These are phyloP conservation scores for Rhinocladiella similis DNA, from an alignment of 2,329 filamentous ascomycete genomes.

Conservation along the genomic window DNA sequence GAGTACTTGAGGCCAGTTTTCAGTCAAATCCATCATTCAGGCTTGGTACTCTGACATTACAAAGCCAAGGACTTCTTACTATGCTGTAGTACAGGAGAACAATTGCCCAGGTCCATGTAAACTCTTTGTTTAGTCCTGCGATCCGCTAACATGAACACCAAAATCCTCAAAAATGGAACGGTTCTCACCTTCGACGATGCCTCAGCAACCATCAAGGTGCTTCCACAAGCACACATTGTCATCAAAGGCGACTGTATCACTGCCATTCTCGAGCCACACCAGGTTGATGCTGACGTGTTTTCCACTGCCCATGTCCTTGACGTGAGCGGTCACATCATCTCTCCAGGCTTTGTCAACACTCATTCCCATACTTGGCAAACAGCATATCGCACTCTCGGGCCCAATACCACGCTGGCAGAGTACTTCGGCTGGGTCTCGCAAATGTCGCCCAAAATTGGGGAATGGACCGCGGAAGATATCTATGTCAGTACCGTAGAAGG, in stretches of 20 bases:
- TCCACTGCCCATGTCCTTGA: conserved; percentile 32
- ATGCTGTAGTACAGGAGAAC: no score
- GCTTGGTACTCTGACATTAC: no score
- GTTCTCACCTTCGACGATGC: not conserved
- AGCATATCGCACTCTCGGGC: conserved; percentile 52
- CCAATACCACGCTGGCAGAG: conserved; percentile 52
- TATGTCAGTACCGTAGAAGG: conserved; percentile 39
- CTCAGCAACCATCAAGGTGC: not conserved
- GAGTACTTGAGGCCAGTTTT: no score
- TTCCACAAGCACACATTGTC: not conserved
- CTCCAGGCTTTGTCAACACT: conserved; percentile 33
- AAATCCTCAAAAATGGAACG: not conserved
- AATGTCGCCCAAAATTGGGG: conserved; percentile 36
- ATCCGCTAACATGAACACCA: not conserved
- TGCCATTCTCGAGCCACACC: not conserved
- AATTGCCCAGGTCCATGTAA: no score
- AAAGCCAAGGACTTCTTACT: no score
- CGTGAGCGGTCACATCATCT: conserved; percentile 33
- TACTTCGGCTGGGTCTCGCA: conserved; percentile 40
- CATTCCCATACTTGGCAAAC: conserved; percentile 47
- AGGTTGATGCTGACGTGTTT: not conserved
- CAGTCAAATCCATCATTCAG: no score
- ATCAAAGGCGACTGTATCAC: not conserved
- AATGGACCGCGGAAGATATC: conserved; percentile 48
- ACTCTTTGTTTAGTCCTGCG: not conserved